Conservation (phyloP, 73 alveolate species). For the Blepharisma japonicum region DNA sequence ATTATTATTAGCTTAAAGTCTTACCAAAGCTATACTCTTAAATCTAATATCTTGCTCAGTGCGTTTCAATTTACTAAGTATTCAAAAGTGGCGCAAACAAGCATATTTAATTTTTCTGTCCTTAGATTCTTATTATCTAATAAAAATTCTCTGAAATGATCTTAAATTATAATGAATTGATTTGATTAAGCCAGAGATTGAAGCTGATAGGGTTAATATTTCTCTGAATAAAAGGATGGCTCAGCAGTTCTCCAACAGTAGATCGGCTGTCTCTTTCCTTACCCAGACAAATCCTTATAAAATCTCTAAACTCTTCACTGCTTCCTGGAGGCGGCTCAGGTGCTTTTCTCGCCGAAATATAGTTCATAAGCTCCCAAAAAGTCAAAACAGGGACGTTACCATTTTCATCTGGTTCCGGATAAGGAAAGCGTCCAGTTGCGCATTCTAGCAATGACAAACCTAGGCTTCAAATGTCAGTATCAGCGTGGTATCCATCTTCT, state of each 20-base stretch:
- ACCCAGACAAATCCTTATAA: slow-evolving; percentile 43
- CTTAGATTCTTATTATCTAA: too few relatives aligned
- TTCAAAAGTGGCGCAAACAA: too few relatives aligned
- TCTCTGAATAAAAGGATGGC: slow-evolving; percentile 34
- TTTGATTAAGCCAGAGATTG: not conserved
- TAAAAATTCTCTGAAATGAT: too few relatives aligned
- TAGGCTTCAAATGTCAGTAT: slow-evolving; percentile 96
- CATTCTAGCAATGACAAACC: slow-evolving; percentile 93
- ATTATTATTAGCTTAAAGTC: too few relatives aligned
- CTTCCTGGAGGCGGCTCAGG: slow-evolving; percentile 46
- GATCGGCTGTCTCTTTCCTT: slow-evolving; percentile 51
- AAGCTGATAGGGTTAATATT: slow-evolving; percentile 27
- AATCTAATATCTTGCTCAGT: too few relatives aligned
- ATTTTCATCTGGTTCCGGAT: slow-evolving; percentile 48
- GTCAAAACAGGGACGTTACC: slow-evolving; percentile 40
- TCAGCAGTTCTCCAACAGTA: slow-evolving; percentile 40
- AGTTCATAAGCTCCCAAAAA: slow-evolving; percentile 59
- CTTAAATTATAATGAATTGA: too few relatives aligned
- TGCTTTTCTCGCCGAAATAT: slow-evolving; percentile 37
- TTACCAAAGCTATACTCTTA: too few relatives aligned
- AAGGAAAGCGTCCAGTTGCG: slow-evolving; percentile 90
- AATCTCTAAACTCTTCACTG: slow-evolving; percentile 37
- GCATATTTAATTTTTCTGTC: too few relatives aligned
- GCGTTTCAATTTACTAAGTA: too few relatives aligned
- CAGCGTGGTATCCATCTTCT: slow-evolving; percentile 80